Base-by-base conservation (phyloP, 2,329 filamentous ascomycete species). In the Aspergillus sp. region DNA sequence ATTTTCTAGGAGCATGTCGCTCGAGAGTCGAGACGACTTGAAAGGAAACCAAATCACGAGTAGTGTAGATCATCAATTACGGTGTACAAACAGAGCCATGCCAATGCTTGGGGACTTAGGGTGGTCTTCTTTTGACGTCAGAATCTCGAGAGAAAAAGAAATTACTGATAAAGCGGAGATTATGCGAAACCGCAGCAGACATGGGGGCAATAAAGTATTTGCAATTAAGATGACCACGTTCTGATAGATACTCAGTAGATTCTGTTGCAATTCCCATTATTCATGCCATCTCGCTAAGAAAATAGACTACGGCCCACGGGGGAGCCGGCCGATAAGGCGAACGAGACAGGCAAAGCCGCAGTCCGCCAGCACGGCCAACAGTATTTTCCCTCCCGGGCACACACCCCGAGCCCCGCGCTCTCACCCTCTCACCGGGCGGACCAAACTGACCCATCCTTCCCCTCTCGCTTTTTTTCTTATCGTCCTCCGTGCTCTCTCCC, bases 381-480 rank as follows among this genome's bases (percentile, higher is more conserved):
- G 69, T 68, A 73, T 73, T 73, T 73, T 73, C 67, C 67, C 62
- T 68, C 65, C 70, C 67, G 64, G 55, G 57, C 64, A 69, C 65
- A 56, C 60, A 59, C 54, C 57, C 59, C 55, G 33, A 56, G 49
- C 49, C 52, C 61, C 52, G 54, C 51, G 43, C 52, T 57, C 50
- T 31, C 27, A 31, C 27, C 37, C 48, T 52, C 59, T 62, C 57
- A 52, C 58, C 56, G 56, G 56, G 55, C 56, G 35, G 37, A 39
- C 49, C 24, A 12, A 17, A 39, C 37, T 56, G 52, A 35, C 37
- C 35, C 52, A 53, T 49, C 58, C 63, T 59, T 55, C 61, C 62
- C 35, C 49, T 53, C 27, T 31, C 27, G 9, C 27, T 64, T 63
- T 64, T 64, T 62, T 56, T 53, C 60, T 60, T 55, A 62, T 65